These are phyloP conservation scores for Pseudonectria foliicola DNA, from an alignment of 2,329 filamentous ascomycete species.

Conservation along the genomic window DNA sequence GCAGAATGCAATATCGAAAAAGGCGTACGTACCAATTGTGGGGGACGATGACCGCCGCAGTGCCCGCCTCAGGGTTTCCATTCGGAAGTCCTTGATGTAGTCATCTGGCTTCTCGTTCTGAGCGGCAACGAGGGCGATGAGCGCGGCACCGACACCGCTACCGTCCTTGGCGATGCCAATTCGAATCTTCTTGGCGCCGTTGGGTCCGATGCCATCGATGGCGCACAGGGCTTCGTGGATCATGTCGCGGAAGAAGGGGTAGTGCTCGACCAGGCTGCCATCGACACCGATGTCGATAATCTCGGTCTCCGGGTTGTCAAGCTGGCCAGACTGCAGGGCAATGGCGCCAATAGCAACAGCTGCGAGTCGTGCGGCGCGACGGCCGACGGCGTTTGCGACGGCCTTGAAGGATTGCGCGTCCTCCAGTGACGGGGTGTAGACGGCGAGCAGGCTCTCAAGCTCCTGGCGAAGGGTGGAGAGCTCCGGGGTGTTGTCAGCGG, in stretches of 20 bases:
- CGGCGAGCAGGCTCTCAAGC: conserved; percentile 67
- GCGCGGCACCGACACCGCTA: conserved; percentile 72
- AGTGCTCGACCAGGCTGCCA: conserved; percentile 90
- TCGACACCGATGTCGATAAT: conserved; percentile 89
- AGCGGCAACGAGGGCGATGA: conserved; percentile 87
- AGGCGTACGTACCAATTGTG: conserved; percentile 22
- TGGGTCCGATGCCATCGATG: conserved; percentile 68
- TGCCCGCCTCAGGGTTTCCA: conserved; percentile 27
- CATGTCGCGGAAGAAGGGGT: conserved; percentile 84
- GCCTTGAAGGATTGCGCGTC: conserved; percentile 85
- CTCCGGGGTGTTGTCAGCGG: conserved; percentile 68
- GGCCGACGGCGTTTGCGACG: conserved; percentile 75
- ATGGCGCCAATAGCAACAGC: conserved; percentile 84
- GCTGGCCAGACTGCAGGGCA: conserved; percentile 70
- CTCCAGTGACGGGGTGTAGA: conserved; percentile 69
- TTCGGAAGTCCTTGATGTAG: conserved; percentile 34
- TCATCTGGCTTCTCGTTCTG: conserved; percentile 49
- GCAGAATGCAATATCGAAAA: neutral
- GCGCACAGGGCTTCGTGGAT: conserved; percentile 74
- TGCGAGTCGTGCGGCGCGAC: conserved; percentile 78
- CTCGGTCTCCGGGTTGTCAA: conserved; percentile 57
- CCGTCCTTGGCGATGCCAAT: conserved; percentile 98
- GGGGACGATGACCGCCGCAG: conserved; percentile 26
- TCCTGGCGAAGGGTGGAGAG: conserved; percentile 68
- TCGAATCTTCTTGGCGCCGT: conserved; percentile 76